Conservation (phyloP, 2,329 filamentous ascomycete genomes). For the Alternaria conjuncta region DNA sequence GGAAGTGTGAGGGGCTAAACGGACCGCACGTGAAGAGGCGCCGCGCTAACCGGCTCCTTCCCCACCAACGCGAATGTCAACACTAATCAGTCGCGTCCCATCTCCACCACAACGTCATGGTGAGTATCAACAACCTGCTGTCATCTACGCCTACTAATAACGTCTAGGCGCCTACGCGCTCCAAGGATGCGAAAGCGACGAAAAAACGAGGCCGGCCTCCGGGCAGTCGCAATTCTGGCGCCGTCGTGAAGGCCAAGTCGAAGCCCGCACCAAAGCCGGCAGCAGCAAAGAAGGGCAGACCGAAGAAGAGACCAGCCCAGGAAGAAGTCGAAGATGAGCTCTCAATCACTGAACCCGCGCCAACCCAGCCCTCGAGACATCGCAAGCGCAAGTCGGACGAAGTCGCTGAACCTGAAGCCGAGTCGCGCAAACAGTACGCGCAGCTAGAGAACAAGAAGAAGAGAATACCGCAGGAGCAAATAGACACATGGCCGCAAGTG, state of each 20-base stretch:
- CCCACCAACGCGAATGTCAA: constrained; percentile 15
- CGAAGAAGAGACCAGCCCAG: constrained; percentile 18
- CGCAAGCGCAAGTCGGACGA: constrained; percentile 37
- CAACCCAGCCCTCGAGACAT: constrained; percentile 4
- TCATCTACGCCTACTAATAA: constrained; percentile 15
- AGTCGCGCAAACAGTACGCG: constrained; percentile 33
- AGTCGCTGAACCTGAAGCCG: constrained; percentile 21
- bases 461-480: constrained; percentile 45
- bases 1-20: background rate
- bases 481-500: constrained; percentile 62
- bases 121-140: constrained; percentile 14
- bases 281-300: constrained; percentile 11
- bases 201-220: constrained; percentile 36
- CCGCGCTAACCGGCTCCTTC: constrained; percentile 4
- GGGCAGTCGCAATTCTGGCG: constrained; percentile 27
- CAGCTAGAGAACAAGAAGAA: constrained; percentile 45
- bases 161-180: constrained; percentile 33
- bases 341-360: background rate
- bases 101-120: constrained; percentile 38
- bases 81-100: constrained; percentile 20
- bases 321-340: constrained; percentile 22
- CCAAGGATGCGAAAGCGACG: constrained; percentile 12
- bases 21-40: constrained; percentile 12
- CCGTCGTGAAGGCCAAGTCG: constrained; percentile 2
- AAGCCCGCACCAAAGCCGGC: constrained; percentile 21